phyloP scores from a whole-genome alignment of 2,329 filamentous ascomycete genomes.

The Chaetomium sp. region DNA sequence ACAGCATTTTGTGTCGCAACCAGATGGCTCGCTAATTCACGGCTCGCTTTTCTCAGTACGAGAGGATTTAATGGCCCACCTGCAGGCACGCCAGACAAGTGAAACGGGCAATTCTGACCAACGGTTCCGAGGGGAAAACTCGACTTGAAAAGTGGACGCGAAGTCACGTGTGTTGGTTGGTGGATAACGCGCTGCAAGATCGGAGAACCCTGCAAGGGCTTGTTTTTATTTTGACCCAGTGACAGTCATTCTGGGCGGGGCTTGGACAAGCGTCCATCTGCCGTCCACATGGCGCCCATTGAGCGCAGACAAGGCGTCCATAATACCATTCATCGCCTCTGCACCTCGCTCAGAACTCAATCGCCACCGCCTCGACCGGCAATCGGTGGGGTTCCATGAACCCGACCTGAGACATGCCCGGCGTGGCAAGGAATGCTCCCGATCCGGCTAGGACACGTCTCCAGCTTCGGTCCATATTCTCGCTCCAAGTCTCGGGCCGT shows the following conservation, averaged over 20 bases:
- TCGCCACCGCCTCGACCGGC: not conserved
- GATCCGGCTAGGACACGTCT: not conserved
- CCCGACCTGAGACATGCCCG: not conserved
- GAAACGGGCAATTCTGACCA: not conserved
- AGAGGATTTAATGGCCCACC: not conserved
- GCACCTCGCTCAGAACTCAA: not conserved
- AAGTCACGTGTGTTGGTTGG: constrained; percentile 25
- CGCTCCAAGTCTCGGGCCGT: not conserved
- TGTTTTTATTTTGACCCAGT: constrained; percentile 4
- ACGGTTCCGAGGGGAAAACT: not conserved
- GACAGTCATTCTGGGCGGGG: not conserved
- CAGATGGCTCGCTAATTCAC: not conserved
- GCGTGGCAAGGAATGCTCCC: not conserved
- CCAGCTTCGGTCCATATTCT: not conserved
- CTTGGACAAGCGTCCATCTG: too few species aligned
- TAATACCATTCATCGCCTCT: not conserved
- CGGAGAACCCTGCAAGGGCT: not conserved
- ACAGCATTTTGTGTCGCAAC: not conserved
- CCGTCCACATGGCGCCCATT: not conserved
- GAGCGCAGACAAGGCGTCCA: not conserved
- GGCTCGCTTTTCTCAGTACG: not conserved
- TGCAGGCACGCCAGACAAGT: too few species aligned
- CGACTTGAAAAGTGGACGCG: constrained; percentile 19
- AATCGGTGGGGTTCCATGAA: not conserved
- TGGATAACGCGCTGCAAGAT: not conserved